These are phyloP conservation scores for Neoscytalidium dimidiatum DNA, from an alignment of 2,329 filamentous ascomycete species.

Conservation along the genomic window DNA sequence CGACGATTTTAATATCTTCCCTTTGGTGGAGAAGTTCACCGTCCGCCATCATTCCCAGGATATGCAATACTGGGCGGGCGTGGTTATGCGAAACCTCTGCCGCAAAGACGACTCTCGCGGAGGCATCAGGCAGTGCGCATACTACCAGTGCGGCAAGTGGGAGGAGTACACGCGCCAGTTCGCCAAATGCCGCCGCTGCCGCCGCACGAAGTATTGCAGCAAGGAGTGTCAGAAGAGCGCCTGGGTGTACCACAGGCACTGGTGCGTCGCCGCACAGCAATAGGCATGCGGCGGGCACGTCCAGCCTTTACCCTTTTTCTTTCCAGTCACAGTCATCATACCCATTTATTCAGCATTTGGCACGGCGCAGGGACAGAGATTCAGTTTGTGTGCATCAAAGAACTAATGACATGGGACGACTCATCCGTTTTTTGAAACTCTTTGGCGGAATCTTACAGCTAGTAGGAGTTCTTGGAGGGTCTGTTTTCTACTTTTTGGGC, in stretches of 20 bases:
- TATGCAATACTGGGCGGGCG: slow-evolving; percentile 99
- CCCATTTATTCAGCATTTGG: slow-evolving; percentile 42
- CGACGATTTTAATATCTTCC: slow-evolving; percentile 98
- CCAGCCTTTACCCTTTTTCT: slow-evolving; percentile 13
- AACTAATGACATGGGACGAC: slow-evolving; percentile 22
- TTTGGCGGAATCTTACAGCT: slow-evolving; percentile 19
- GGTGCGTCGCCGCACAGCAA: slow-evolving; percentile 78
- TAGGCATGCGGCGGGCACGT: slow-evolving; percentile 11
- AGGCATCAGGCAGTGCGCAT: slow-evolving; percentile 94
- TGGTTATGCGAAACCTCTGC: slow-evolving; percentile 98
- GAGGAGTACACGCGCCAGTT: slow-evolving; percentile 96
- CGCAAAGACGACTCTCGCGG: slow-evolving; percentile 94
- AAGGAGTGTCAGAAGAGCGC: slow-evolving; percentile 99
- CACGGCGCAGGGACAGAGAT: slow-evolving; percentile 37
- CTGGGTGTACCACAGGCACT: slow-evolving; percentile 97
- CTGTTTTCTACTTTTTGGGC: slow-evolving; percentile 10
- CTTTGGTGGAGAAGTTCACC: slow-evolving; percentile 96
- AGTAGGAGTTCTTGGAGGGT: slow-evolving; percentile 18
- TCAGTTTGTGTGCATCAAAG: slow-evolving; percentile 22
- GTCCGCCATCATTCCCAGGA: slow-evolving; percentile 92
- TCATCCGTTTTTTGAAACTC: slow-evolving; percentile 19
- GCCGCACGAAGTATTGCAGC: slow-evolving; percentile 98
- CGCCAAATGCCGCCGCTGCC: slow-evolving; percentile 93
- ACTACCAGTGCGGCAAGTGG: slow-evolving; percentile 98
- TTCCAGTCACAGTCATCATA: slow-evolving; percentile 21